Evolutionary conservation across 441 rosid genomes (phyloP).

Genomic region (Biscutella laevigata): DNA sequence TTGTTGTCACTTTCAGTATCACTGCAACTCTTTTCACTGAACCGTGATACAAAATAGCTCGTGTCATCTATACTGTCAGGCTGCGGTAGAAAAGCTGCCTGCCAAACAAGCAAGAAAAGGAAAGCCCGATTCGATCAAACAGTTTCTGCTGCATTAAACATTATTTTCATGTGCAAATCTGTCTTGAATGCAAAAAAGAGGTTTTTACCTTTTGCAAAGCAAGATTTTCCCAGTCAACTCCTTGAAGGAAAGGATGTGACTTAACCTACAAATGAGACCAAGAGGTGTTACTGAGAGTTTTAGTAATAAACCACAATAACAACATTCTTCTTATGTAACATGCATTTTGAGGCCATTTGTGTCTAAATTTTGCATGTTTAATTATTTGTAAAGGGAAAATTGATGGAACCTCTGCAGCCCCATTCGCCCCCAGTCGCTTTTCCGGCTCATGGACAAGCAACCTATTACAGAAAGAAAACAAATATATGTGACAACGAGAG

Average conservation of each 20-base stretch:
- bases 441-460: constrained; percentile 63
- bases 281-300: not conserved
- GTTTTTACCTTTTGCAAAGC: constrained; percentile 56
- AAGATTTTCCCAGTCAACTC: constrained; percentile 72
- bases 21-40: constrained; percentile 36
- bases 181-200: not conserved
- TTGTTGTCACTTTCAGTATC: constrained; percentile 32
- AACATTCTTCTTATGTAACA: not conserved
- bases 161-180: no score
- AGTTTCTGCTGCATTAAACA: no score
- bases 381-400: constrained; percentile 15
- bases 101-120: not conserved
- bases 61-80: constrained; percentile 64
- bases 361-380: not conserved
- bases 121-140: not conserved
- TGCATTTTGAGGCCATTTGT: not conserved
- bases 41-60: constrained; percentile 68
- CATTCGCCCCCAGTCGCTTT: constrained; percentile 63
- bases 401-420: constrained; percentile 52
- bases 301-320: not conserved
- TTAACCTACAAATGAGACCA: constrained; percentile 47
- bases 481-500: not conserved
- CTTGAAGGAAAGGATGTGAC: constrained; percentile 54
- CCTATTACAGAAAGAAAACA: constrained; percentile 28
- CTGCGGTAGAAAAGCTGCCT: constrained; percentile 78